Conservation (phyloP, 306 rosid species). For the Chamaecrista fasciculata region DNA sequence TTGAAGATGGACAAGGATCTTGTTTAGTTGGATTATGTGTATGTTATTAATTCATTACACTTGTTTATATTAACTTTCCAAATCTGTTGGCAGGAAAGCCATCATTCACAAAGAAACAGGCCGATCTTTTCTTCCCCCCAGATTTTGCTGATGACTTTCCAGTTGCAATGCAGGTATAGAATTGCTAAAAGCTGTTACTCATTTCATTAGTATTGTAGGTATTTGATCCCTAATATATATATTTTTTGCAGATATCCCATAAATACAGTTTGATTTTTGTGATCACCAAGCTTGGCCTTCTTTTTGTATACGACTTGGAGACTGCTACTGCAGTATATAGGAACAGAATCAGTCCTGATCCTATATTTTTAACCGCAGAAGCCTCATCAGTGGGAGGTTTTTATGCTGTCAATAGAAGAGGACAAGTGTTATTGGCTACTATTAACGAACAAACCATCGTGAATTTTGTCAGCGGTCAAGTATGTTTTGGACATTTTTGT, state of each 20-base stretch:
- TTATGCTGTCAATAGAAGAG: constrained; percentile 92
- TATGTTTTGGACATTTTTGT: constrained; percentile 34
- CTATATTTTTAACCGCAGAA: constrained; percentile 95
- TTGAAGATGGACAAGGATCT: constrained; percentile 4
- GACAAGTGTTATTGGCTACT: constrained; percentile 97
- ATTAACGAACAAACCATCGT: constrained; percentile 95
- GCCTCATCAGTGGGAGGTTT: constrained; percentile 92
- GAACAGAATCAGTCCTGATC: constrained; percentile 98
- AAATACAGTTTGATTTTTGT: constrained; percentile 91
- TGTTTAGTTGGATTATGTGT: constrained; percentile 15
- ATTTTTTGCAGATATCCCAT: constrained; percentile 80
- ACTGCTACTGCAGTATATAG: constrained; percentile 97
- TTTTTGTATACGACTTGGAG: constrained; percentile 97
- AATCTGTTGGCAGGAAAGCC: constrained; percentile 74
- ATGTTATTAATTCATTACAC: constrained; percentile 16
- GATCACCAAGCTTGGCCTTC: constrained; percentile 98
- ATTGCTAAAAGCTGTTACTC: constrained; percentile 28
- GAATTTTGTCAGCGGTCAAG: constrained; percentile 95
- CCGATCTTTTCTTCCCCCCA: constrained; percentile 98
- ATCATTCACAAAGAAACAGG: constrained; percentile 94
- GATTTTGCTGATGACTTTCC: constrained; percentile 99
- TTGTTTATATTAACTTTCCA: constrained; percentile 20
- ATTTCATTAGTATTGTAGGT: constrained; percentile 13
- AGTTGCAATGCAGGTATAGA: constrained; percentile 92
- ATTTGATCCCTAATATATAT: constrained; percentile 17